These are phyloP conservation scores for Myxozyma geophila DNA, from an alignment of 805 yeast genomes.

Conservation along the genomic window DNA sequence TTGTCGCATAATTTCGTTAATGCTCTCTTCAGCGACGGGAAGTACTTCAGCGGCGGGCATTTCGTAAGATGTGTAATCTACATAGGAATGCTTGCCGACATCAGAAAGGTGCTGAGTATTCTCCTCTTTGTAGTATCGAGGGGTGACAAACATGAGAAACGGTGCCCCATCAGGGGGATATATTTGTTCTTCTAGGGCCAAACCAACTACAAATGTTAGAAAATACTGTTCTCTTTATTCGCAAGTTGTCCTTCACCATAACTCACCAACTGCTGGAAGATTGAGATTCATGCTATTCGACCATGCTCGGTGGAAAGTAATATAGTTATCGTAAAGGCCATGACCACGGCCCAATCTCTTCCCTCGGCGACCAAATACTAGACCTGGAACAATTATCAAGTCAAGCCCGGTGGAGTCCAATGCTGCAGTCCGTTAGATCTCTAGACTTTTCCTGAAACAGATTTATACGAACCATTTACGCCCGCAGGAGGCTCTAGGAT, in stretches of 20 bases:
- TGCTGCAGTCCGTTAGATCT: conserved; percentile 15
- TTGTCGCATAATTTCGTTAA: too few relatives aligned
- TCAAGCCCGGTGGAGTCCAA: conserved; percentile 57
- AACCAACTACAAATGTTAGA: conserved; percentile 51
- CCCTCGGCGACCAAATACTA: conserved; percentile 65
- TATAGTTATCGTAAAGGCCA: conserved; percentile 85
- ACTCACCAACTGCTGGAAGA: conserved; percentile 40
- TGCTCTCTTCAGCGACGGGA: too few relatives aligned
- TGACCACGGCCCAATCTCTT: conserved; percentile 87
- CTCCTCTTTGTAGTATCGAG: too few relatives aligned
- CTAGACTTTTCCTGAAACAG: background rate
- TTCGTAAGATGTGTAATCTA: too few relatives aligned
- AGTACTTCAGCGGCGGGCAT: too few relatives aligned
- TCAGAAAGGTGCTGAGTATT: too few relatives aligned
- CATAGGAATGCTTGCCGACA: too few relatives aligned
- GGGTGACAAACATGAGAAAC: too few relatives aligned
- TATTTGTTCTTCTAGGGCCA: conserved; percentile 69
- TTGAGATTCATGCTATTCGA: conserved; percentile 15
- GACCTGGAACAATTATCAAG: conserved; percentile 79
- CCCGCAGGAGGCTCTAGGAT: conserved; percentile 8
- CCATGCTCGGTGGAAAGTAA: conserved; percentile 55
- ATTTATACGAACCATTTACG: background rate
- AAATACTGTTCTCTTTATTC: background rate
- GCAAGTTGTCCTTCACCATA: conserved; percentile 37
- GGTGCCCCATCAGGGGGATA: background rate